Base-by-base conservation (phyloP, 176 grass and related monocot species). In the Zoysia japonica region DNA sequence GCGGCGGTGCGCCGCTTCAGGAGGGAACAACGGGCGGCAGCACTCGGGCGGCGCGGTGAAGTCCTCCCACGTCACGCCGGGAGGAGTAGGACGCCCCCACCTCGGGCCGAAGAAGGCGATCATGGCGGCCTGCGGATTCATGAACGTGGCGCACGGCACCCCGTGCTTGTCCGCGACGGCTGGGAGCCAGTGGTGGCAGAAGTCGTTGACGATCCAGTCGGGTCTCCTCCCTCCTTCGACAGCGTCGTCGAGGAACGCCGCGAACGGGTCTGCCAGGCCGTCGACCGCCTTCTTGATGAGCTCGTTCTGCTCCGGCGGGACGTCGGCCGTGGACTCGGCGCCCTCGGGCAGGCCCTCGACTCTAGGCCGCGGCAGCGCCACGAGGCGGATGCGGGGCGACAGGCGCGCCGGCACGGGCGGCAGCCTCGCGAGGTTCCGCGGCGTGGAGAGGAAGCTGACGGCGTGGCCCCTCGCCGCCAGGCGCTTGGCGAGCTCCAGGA, bases 371-470 rank as follows among this genome's bases (percentile, higher is more conserved):
- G 85, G 72, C 15, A 91, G 36, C 16, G 78, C 1, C 47, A 78
- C 56, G 49, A 88, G 61, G 37, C 67, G 55, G 9, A 91, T 8
- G 47, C 57, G 72, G 2, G 57, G 50, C 0, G 77, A 46, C 45
- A 88, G 61, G 14, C 37, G 2, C 57, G 62, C 11, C 7, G 69
- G 87, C 28, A 83, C 35, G 0, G 74, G 66, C 15, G 80, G 89
- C 10, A 93, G 81, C 70, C 91, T 65, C 49, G 56, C 36, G 67
- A 93, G 10, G 81, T 93, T 93, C 37, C 87, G 19, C 13, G 83
- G 72, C 54, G 87, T 93, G 78, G 88, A 87, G 52, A 93, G 12
- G 81, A 90, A 90, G 36, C 84, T 56, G 47, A 93, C 66, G 20
- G 55, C 71, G 68, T 92, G 86, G 41, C 86, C 80, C 6, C 64